Conservation (phyloP, 1,284 basidiomycete species). For the Laetiporus sulphureus region DNA sequence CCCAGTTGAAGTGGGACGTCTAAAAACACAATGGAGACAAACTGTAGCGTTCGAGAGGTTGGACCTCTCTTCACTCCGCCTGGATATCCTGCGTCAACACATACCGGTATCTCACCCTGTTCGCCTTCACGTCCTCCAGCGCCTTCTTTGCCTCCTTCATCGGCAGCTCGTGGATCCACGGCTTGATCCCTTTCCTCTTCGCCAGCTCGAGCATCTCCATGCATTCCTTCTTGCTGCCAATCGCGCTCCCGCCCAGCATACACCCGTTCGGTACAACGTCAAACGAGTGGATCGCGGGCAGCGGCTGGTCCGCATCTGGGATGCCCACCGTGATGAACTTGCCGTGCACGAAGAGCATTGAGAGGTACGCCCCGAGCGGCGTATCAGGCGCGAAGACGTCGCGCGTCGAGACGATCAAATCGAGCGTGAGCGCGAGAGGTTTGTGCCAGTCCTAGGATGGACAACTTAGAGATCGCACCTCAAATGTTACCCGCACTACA, state of each 20-base stretch:
- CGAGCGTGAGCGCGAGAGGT: constrained; percentile 38
- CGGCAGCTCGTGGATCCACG: constrained; percentile 45
- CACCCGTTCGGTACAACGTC: constrained; percentile 34
- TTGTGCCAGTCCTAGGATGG: constrained; percentile 34
- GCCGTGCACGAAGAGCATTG: constrained; percentile 45
- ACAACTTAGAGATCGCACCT: neutral
- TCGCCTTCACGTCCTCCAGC: constrained; percentile 45
- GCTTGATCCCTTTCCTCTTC: constrained; percentile 45
- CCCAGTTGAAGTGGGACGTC: too few relatives aligned
- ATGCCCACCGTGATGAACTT: constrained; percentile 49
- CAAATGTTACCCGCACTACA: neutral
- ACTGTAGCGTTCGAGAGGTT: too few relatives aligned
- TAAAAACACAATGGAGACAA: too few relatives aligned
- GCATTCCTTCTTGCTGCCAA: constrained; percentile 60
- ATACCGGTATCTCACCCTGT: constrained; percentile 46
- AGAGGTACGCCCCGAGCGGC: constrained; percentile 32
- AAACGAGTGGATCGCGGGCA: constrained; percentile 33
- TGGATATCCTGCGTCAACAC: constrained; percentile 35
- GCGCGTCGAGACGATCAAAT: constrained; percentile 55
- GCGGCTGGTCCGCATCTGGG: constrained; percentile 33
- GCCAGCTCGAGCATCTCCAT: constrained; percentile 57
- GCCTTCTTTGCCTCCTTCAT: constrained; percentile 55
- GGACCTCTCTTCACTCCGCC: constrained; percentile 3
- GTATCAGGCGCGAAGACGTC: constrained; percentile 22
- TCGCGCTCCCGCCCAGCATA: constrained; percentile 38